A percentile compares a stretch with the other conserved stretches of the same genome.
These are phyloP conservation scores for Gymnopilus dilepis DNA, from an alignment of 768 basidiomycete species.

Conservation along the genomic window DNA sequence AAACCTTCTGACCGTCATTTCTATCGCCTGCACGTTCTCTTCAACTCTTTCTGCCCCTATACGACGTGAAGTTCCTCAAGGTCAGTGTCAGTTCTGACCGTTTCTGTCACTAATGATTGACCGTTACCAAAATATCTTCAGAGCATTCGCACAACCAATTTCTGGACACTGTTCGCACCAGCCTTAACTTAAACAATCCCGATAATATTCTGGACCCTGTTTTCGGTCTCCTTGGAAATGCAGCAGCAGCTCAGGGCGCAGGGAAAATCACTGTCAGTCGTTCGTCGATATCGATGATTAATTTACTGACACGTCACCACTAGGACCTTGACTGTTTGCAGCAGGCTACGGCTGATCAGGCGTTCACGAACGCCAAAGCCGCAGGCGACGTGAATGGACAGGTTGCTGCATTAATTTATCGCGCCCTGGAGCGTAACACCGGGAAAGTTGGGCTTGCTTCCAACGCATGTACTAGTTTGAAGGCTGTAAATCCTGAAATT, in stretches of 20 bases:
- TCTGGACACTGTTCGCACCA: constrained; percentile 54
- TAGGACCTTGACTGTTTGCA: constrained; percentile 67
- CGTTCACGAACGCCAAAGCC: constrained; percentile 76
- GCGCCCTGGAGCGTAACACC: constrained; percentile 72
- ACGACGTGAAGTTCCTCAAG: constrained; percentile 67
- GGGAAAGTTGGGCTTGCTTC: constrained; percentile 53
- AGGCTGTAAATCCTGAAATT: constrained; percentile 67
- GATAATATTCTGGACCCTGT: constrained; percentile 62
- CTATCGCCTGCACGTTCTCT: constrained; percentile 39
- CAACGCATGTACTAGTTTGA: constrained; percentile 56
- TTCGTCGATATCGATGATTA: not conserved
- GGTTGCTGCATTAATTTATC: constrained; percentile 63
- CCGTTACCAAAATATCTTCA: constrained; percentile 26
- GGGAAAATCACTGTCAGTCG: constrained; percentile 57
- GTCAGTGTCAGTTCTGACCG: constrained; percentile 34
- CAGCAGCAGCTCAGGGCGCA: constrained; percentile 59
- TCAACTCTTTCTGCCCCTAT: constrained; percentile 45
- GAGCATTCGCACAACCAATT: constrained; percentile 72
- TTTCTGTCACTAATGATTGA: constrained; percentile 10
- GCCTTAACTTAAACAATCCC: constrained; percentile 62
- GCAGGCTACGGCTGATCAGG: constrained; percentile 69
- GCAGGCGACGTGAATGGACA: constrained; percentile 59
- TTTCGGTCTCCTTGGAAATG: constrained; percentile 67
- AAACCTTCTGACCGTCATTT: constrained; percentile 28
- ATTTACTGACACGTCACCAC: not conserved